These are phyloP conservation scores for Anthracocystis walkeri DNA, from an alignment of 1,284 basidiomycete species.

Conservation along the genomic window DNA sequence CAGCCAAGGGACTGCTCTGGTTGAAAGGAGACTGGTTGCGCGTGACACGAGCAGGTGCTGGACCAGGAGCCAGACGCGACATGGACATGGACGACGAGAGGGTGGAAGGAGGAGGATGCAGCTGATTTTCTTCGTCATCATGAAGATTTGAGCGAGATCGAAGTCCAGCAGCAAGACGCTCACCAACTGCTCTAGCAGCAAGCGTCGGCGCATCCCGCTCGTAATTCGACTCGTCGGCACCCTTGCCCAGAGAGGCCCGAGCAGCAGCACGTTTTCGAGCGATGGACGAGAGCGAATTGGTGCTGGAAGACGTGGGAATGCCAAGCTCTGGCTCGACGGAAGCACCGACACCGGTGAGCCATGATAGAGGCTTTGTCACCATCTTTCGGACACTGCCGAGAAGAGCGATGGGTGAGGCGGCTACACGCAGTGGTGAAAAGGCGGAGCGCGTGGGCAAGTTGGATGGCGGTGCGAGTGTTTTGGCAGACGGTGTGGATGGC, in stretches of 20 bases:
- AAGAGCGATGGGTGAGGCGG: conserved; percentile 48
- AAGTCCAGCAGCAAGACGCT: conserved; percentile 48
- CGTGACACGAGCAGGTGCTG: conserved; percentile 18
- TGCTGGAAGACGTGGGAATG: conserved; percentile 49
- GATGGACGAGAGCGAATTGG: conserved; percentile 46
- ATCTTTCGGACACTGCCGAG: conserved; percentile 54
- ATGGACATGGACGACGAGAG: conserved; percentile 26
- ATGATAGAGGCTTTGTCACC: conserved; percentile 52
- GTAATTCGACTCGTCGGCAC: conserved; percentile 11
- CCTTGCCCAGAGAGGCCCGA: conserved; percentile 26
- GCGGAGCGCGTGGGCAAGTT: conserved; percentile 26
- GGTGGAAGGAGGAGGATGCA: conserved; percentile 23
- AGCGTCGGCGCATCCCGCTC: conserved; percentile 43
- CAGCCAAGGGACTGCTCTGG: conserved; percentile 18
- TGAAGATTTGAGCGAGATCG: conserved; percentile 34
- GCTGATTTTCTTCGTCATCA: conserved; percentile 46
- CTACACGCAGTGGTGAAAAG: conserved; percentile 44
- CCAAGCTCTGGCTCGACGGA: conserved; percentile 35
- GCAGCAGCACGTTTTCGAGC: conserved; percentile 40
- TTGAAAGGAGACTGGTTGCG: conserved; percentile 20
- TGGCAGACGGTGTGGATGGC: conserved; percentile 24
- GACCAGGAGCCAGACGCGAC: conserved; percentile 30
- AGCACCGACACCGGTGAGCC: conserved; percentile 42
- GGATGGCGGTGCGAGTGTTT: conserved; percentile 34
- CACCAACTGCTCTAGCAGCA: conserved; percentile 48